A percentile compares a stretch with the other conserved stretches of the same genome.
Evolutionary conservation across 129 eudicot species (phyloP).

Genomic region (Tanacetum coccineum): DNA sequence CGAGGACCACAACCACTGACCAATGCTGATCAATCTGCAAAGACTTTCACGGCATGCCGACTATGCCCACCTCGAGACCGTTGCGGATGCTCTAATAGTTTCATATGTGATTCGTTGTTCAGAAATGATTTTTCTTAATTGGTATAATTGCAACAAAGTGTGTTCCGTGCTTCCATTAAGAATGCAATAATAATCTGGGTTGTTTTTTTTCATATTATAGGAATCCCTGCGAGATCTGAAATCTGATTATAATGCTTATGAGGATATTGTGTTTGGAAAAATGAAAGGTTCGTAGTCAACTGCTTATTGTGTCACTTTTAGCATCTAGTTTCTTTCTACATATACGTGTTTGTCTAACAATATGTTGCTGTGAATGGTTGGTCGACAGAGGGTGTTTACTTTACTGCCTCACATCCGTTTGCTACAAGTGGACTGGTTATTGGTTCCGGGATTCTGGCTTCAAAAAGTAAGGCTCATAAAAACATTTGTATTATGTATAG

Average conservation of each 20-base stretch:
- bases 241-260: slow-evolving; percentile 59
- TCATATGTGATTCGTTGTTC: no score
- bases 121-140: no score
- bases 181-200: slow-evolving; percentile 1
- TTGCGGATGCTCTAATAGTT: no score
- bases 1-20: no score
- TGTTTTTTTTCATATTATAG: slow-evolving; percentile 39
- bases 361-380: slow-evolving; percentile 18
- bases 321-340: neutral
- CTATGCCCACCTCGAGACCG: no score
- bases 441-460: slow-evolving; percentile 64
- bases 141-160: neutral
- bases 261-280: slow-evolving; percentile 65
- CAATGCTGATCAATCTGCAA: no score
- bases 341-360: slow-evolving; percentile 10
- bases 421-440: slow-evolving; percentile 54
- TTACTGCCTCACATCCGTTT: slow-evolving; percentile 73
- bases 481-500: neutral
- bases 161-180: neutral
- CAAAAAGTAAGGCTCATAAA: slow-evolving; percentile 51
- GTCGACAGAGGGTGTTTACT: slow-evolving; percentile 69
- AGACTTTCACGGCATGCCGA: no score
- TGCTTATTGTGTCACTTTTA: neutral
- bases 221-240: slow-evolving; percentile 62
- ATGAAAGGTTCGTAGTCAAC: slow-evolving; percentile 53